Base-by-base conservation (phyloP, 176 grass and related monocot genomes). In the Musa schizocarpa region DNA sequence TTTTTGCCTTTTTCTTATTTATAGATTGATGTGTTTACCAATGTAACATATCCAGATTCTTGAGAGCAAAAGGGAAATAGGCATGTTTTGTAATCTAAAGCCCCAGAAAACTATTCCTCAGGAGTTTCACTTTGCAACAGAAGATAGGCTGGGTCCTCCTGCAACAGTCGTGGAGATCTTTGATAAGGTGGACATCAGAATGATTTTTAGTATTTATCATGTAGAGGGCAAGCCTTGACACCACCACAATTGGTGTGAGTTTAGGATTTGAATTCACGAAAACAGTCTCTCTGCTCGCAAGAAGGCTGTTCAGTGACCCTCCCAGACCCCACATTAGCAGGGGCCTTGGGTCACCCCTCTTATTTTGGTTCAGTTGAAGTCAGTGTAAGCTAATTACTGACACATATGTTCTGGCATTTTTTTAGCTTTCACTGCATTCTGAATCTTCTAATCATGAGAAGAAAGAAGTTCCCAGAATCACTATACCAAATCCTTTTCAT, bases 111-210 rank as follows among this genome's bases (percentile, higher is more conserved):
- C 96, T 34, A 76, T 74, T 49, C 86, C 86, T 59, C 87, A 89
- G 53, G 85, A 95, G 71, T 99, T 99, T 61, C 91, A 89, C 76
- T 99, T 99, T 78, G 75, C 81, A n/a, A 99, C 96, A 0, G 80
- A 89, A 72, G 74, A 76, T 69, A 81, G 96, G 64, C 81, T 99
- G 73, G 96, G 96, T 1, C 77, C 77, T 63, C 83, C 90, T 83
- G 74, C 88, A 73, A 64, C 76, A 51, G 82, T 99, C 64, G 52
- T 61, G 2, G 88, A 99, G 51, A 73, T 87, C 48, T 87, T 99
- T 72, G 96, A 99, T 21, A 92, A 95, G 88, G 96, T 95, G 27
- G 52, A 82, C 70, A 61, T 71, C 6, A 58, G 10, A 69, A 61
- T 24, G 54, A 68, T 70, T 26, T 49, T 24, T 65, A 71, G 9